Percentiles rank a stretch among this genome's conserved stretches.
Conservation (phyloP, 1,284 basidiomycete genomes). For the Cryptococcus sp. region DNA sequence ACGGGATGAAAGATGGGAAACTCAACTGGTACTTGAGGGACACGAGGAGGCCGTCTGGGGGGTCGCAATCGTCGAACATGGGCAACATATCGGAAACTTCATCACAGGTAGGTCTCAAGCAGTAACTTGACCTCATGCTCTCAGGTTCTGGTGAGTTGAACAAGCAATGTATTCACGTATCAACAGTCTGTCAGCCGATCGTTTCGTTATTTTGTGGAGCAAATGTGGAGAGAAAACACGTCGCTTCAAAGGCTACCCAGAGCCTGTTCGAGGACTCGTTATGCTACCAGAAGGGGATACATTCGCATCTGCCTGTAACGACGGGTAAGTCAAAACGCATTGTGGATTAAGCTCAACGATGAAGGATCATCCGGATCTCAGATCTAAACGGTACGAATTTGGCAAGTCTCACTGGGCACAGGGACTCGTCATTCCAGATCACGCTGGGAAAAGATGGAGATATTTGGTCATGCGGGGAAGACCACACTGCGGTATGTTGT, state of each 20-base stretch:
- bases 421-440: conserved; percentile 31
- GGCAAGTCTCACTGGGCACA: conserved; percentile 18
- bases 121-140: background rate
- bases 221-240: conserved; percentile 13
- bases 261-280: conserved; percentile 28
- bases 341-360: background rate
- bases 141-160: background rate
- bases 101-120: conserved; percentile 21
- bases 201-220: conserved; percentile 26
- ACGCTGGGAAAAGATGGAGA: background rate
- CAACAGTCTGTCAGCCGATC: conserved; percentile 18
- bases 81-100: conserved; percentile 14
- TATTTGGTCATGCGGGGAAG: conserved; percentile 32
- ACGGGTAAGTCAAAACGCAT: conserved; percentile 28
- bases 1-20: conserved; percentile 15
- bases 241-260: conserved; percentile 27
- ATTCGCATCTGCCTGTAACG: conserved; percentile 36
- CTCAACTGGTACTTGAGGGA: conserved; percentile 20
- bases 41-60: conserved; percentile 38
- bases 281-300: conserved; percentile 12
- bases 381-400: conserved; percentile 15
- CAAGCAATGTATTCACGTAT: background rate
- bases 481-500: conserved; percentile 29
- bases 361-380: conserved; percentile 24
- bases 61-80: conserved; percentile 20